Conservation (phyloP, 306 rosid genomes). For the Luffa acutangula region DNA sequence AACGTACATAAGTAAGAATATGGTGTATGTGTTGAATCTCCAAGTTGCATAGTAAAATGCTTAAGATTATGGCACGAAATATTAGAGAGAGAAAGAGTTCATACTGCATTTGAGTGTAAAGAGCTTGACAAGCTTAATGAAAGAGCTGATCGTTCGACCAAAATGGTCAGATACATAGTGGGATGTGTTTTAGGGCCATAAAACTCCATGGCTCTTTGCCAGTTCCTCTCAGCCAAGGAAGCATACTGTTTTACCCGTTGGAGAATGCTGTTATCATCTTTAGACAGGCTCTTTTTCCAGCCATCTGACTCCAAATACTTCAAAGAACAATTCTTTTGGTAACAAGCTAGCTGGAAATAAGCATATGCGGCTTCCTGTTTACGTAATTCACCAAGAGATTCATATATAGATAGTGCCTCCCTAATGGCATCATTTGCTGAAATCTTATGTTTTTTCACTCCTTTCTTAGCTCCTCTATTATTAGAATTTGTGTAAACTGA, state of each 20-base stretch:
- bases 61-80: neutral
- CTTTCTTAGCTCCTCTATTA: constrained; percentile 39
- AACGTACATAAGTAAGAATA: neutral
- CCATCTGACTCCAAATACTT: constrained; percentile 57
- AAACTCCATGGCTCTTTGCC: constrained; percentile 77
- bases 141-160: constrained; percentile 75
- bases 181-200: constrained; percentile 78
- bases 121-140: constrained; percentile 42
- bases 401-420: constrained; percentile 74
- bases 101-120: constrained; percentile 60
- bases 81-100: constrained; percentile 23
- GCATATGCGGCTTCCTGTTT: constrained; percentile 93
- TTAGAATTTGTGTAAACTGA: constrained; percentile 19
- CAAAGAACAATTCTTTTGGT: constrained; percentile 81
- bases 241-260: constrained; percentile 87
- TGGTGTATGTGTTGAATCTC: neutral
- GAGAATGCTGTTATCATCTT: constrained; percentile 39
- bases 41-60: neutral
- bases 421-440: constrained; percentile 92
- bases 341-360: constrained; percentile 76
- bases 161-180: constrained; percentile 60
- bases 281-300: constrained; percentile 37
- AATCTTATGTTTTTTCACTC: constrained; percentile 61
- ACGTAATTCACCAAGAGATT: constrained; percentile 79
- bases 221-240: constrained; percentile 83